These are phyloP conservation scores for Eucalyptus cloeziana DNA, from an alignment of 345 rosid species.

Conservation along the genomic window DNA sequence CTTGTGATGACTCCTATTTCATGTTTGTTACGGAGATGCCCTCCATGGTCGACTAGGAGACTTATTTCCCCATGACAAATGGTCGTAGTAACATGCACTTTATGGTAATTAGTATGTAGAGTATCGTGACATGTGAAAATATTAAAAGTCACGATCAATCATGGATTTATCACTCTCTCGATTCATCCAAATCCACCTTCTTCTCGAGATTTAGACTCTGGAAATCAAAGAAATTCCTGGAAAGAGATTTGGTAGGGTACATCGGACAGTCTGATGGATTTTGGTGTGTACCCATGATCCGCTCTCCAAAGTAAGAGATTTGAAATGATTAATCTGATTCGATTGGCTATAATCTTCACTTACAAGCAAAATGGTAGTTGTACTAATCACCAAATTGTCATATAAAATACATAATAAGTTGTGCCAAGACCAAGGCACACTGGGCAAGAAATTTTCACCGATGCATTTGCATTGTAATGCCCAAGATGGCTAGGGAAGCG, in stretches of 20 bases:
- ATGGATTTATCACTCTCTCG: background rate
- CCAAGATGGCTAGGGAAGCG: background rate
- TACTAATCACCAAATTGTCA: background rate
- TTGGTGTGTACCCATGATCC: background rate
- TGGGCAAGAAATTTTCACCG: background rate
- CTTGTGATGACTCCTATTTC: background rate
- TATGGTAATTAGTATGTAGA: background rate
- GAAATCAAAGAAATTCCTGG: background rate
- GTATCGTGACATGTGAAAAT: background rate
- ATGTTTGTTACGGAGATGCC: background rate
- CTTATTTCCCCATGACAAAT: background rate
- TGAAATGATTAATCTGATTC: background rate
- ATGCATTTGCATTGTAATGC: background rate
- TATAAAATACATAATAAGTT: background rate
- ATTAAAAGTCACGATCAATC: background rate
- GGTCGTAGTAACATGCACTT: background rate
- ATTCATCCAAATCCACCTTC: background rate
- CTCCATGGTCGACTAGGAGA: background rate
- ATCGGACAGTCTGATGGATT: background rate
- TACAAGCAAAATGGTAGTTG: background rate
- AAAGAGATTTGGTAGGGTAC: background rate
- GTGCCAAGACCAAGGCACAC: background rate
- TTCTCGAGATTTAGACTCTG: accelerated
- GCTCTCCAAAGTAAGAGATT: background rate
- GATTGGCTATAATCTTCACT: background rate